Evolutionary conservation across 176 grass and related monocot genomes (phyloP).

Genomic region (Hordeum marinum): DNA sequence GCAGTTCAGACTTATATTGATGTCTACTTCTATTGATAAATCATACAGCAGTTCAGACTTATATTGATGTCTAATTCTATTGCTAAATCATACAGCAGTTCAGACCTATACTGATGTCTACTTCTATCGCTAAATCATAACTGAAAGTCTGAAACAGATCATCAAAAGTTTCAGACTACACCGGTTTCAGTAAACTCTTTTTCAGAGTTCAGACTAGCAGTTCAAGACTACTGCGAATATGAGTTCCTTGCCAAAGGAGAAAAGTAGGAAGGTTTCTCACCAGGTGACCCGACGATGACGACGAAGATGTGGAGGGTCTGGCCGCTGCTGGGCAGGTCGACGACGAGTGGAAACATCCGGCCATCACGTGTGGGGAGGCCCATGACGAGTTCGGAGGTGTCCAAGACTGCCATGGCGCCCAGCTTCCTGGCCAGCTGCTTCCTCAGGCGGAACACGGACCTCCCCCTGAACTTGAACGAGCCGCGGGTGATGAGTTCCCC

Average conservation of each 20-base stretch:
- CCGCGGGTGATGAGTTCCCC: background rate
- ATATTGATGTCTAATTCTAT: too few relatives aligned
- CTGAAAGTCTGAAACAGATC: background rate
- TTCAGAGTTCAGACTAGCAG: too few relatives aligned
- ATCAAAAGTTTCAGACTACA: too few relatives aligned
- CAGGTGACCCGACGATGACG: background rate
- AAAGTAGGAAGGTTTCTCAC: background rate
- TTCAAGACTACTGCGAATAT: too few relatives aligned
- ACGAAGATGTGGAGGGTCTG: background rate
- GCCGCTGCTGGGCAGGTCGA: background rate
- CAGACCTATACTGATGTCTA: background rate
- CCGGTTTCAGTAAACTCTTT: too few relatives aligned
- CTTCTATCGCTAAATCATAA: background rate
- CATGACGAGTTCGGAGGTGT: background rate
- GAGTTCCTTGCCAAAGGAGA: too few relatives aligned
- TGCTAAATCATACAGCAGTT: too few relatives aligned
- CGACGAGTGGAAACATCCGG: slow-evolving; percentile 21
- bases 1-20: too few relatives aligned
- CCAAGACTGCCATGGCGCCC: too few relatives aligned
- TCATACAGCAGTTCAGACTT: background rate
- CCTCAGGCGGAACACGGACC: background rate
- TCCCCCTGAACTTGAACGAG: background rate
- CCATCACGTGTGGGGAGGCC: background rate
- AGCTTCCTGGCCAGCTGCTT: background rate
- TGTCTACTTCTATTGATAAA: too few relatives aligned